Base-by-base conservation (phyloP, 192 early-diverging fungal genomes). In the Gonapodya prolifera region DNA sequence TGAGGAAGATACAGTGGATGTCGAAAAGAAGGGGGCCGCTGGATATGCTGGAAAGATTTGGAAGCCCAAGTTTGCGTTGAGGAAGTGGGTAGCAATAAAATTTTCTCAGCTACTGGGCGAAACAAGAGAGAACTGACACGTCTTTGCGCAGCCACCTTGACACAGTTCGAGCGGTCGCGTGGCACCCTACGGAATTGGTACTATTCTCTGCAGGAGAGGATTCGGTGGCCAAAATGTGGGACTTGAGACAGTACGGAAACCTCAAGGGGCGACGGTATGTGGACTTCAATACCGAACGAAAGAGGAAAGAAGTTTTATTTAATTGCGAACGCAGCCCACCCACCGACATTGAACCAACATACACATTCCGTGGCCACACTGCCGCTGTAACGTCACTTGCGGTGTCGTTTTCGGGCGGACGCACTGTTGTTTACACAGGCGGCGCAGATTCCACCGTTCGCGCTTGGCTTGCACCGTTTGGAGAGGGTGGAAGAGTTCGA, bases 151-250 rank as follows among this genome's bases (percentile, higher is more conserved):
- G 91, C 75, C 92, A 94, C 77, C 80, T 93, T 8, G 92, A 94
- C 78, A 81, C 89, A 1, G 87, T 94, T 1, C 84, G 92, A 70
- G 70, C 87, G 2, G 76, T 92, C 28, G 80, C 80, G 23, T 94
- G 91, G 34, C 85, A 92, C 74, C 85, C 88, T 13, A 82, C 75
- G 1, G 84, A 90, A 23, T 82, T 82, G 33, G 73, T 86, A 0
- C 78, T 94, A 30, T 78, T 91, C 32, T 88, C 93, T 2, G 92
- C 89, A 28, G 92, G 91, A 2, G 94, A 95, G 78, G 94, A 95
- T 81, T 86, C 87, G 13, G 94, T 93, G 0, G 87, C 91, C 35
- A 93, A 91, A 77, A 80, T 94, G 61, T 93, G 92, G 91, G 69
- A 78, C 34, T 31, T 78, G 30, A 30, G 28, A 29, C 71, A 73